phyloP scores from a whole-genome alignment of 1,284 basidiomycete species.

The Boletellus deceptivus region DNA sequence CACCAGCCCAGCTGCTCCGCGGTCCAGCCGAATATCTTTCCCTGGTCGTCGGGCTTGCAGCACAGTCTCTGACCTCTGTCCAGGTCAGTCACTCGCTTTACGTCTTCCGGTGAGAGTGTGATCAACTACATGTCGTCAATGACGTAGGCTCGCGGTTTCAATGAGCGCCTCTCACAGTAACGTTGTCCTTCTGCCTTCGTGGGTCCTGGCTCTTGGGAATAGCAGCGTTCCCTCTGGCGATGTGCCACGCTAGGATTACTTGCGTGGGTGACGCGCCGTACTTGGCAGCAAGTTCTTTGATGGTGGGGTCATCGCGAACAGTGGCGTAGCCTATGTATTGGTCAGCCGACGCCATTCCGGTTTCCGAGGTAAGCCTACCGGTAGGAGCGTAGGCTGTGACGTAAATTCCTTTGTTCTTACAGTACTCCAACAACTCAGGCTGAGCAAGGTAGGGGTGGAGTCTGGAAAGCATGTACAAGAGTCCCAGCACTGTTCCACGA shows the following conservation, averaged over 20 bases:
- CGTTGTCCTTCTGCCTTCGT: conserved; percentile 44
- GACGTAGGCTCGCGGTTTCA: background rate
- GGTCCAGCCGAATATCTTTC: conserved; percentile 13
- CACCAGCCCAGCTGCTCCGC: conserved; percentile 10
- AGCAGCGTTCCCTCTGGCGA: conserved; percentile 38
- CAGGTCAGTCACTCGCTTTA: conserved; percentile 9
- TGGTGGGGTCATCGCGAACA: conserved; percentile 42
- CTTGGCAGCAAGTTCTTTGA: conserved; percentile 42
- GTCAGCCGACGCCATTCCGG: background rate
- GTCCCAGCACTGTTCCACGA: background rate
- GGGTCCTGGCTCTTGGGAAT: conserved; percentile 44
- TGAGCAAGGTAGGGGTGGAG: conserved; percentile 39
- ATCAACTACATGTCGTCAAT: conserved; percentile 12
- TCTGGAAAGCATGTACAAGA: conserved; percentile 32
- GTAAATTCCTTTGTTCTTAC: conserved; percentile 38
- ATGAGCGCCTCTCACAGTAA: conserved; percentile 19
- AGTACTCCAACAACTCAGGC: conserved; percentile 37
- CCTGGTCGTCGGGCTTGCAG: conserved; percentile 2
- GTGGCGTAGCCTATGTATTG: conserved; percentile 34
- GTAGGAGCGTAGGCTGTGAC: conserved; percentile 44
- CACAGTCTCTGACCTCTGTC: conserved; percentile 12
- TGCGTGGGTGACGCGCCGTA: conserved; percentile 43
- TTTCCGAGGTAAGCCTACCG: conserved; percentile 4
- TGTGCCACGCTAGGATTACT: conserved; percentile 46
- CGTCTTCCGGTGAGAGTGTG: conserved; percentile 10